Evolutionary conservation across 805 yeast genomes (phyloP).

Genomic region (Metschnikowia anglica): DNA sequence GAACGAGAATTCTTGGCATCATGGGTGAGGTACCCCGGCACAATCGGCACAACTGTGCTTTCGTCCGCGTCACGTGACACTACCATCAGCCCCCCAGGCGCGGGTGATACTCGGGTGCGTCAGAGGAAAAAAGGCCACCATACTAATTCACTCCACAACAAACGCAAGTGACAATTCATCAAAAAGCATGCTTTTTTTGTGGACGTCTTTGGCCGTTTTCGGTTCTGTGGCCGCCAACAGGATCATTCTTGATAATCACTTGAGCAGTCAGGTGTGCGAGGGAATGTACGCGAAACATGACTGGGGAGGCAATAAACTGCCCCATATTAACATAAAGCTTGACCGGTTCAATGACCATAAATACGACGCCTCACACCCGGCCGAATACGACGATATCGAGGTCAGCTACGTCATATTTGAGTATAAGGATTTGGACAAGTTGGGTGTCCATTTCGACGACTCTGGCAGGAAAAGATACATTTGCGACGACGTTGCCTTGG

Average conservation of each 20-base stretch:
- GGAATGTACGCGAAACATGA: constrained; percentile 88
- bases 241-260: constrained; percentile 47
- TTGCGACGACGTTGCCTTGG: constrained; percentile 73
- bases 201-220: constrained; percentile 10
- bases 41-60: background rate
- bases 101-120: background rate
- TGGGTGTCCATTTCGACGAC: constrained; percentile 55
- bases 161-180: background rate
- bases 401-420: constrained; percentile 79
- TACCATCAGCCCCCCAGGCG: background rate
- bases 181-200: constrained; percentile 2
- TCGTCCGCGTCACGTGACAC: background rate
- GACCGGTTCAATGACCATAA: constrained; percentile 29
- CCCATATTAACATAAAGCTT: constrained; percentile 41
- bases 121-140: constrained; percentile 1
- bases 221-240: constrained; percentile 36
- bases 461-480: constrained; percentile 49
- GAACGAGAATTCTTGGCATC: too few species aligned
- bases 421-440: constrained; percentile 66
- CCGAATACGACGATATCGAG: constrained; percentile 36
- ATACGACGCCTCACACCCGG: constrained; percentile 23
- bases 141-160: background rate
- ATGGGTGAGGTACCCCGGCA: background rate
- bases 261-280: constrained; percentile 68
- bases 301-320: constrained; percentile 78